phyloP scores from a whole-genome alignment of 495 filamentous ascomycete genomes.

The Articulospora tetracladia region DNA sequence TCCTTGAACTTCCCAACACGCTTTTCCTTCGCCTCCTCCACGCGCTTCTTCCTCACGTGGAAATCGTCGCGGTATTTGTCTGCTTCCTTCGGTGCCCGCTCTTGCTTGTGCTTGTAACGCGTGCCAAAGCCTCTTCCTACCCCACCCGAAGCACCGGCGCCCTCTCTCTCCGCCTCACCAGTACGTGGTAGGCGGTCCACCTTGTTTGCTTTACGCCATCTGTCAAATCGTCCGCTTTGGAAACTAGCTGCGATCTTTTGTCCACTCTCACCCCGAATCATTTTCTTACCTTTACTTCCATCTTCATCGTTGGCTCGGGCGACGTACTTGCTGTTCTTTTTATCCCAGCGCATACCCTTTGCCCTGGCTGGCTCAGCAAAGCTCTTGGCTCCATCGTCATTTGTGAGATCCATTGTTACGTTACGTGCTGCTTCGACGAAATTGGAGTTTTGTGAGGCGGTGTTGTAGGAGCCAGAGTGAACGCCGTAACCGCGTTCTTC shows the following conservation, averaged over 20 bases:
- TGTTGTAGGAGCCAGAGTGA: conserved; percentile 63
- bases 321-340: conserved; percentile 94
- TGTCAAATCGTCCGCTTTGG: conserved; percentile 88
- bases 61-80: conserved; percentile 90
- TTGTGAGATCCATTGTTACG: conserved; percentile 83
- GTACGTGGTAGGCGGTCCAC: conserved; percentile 71
- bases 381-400: conserved; percentile 73
- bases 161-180: conserved; percentile 68
- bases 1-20: conserved; percentile 67
- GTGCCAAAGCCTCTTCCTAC: conserved; percentile 32
- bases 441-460: conserved; percentile 50
- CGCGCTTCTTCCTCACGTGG: conserved; percentile 84
- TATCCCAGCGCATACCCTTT: conserved; percentile 88
- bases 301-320: conserved; percentile 87
- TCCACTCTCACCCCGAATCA: conserved; percentile 86
- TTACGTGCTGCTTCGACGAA: conserved; percentile 81
- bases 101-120: conserved; percentile 75
- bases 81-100: conserved; percentile 85
- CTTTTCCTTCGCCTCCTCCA: conserved; percentile 81
- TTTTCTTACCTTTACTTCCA: conserved; percentile 76
- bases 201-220: conserved; percentile 82
- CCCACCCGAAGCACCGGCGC: conserved; percentile 29
- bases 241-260: conserved; percentile 94
- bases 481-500: conserved; percentile 93
- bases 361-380: conserved; percentile 68